Evolutionary conservation across 73 alveolate genomes (phyloP), one percentile per base, ranked within the genome.

Genomic region (Blepharisma stoltei): DNA sequence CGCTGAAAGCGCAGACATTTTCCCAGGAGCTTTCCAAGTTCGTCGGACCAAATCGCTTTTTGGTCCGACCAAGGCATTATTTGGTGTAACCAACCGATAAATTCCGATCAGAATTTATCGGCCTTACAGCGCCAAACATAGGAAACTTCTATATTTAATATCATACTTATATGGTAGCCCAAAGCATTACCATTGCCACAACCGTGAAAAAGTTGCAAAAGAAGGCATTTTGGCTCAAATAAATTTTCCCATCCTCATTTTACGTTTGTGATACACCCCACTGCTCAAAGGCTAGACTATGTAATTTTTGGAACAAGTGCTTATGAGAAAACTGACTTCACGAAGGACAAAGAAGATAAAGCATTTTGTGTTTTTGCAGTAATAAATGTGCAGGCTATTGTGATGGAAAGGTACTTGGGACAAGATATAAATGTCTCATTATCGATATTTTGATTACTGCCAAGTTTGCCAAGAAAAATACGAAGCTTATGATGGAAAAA

Each of bases 361-460:
- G 0, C 41, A n/a, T 20, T n/a, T 52, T 14, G 0, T 14, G 4
- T 38, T 71, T 71, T 7, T 69, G 80, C 5, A 80, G 5, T 43
- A 69, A 69, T 69, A 69, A 73, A 21, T 8, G 23, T 60, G 45
- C 49, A 18, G 79, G 80, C 5, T n/a, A 25, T 14, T 77, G 85
- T 27, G 73, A 54, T 66, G 81, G 83, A 47, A 21, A 37, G 23
- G 70, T 77, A 32, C 9, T 77, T 65, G 85, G 85, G 32, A 6
- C 46, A 6, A 77, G 85, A 55, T 77, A 67, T 53, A 77, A 77
- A 68, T 77, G 84, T 67, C 83, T 5, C 76, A 67, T 77, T 77
- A 83, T 23, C 84, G 50, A 23, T 75, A 77, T 77, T 77, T 25
- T 77, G 84, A 77, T 66, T 77, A 54, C 21, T 77, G 84, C 44